Conservation (phyloP, 441 rosid genomes). For the Raphanus hybrid region DNA sequence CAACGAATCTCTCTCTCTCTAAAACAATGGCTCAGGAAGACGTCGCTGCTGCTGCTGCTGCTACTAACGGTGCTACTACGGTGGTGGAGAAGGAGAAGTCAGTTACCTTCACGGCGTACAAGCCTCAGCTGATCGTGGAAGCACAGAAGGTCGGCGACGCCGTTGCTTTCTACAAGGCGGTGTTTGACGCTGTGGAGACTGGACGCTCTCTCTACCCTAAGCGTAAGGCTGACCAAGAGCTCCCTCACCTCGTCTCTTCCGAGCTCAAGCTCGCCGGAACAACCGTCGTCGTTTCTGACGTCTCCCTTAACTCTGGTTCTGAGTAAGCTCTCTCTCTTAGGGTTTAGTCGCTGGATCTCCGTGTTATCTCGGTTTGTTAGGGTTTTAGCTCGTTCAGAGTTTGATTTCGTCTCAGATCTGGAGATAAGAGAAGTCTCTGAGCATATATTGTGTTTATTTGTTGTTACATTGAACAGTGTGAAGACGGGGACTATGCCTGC, state of each 20-base stretch:
- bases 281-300: constrained; percentile 61
- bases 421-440: no score
- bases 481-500: constrained; percentile 12
- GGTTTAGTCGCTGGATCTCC: no score
- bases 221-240: constrained; percentile 93
- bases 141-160: constrained; percentile 85
- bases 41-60: constrained; percentile 2
- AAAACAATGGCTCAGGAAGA: constrained; percentile 57
- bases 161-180: constrained; percentile 76
- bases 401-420: no score
- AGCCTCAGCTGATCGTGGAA: constrained; percentile 72
- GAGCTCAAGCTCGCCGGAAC: constrained; percentile 69
- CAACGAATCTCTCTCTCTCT: constrained; percentile 17
- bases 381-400: no score
- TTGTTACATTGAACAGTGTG: constrained; percentile 29
- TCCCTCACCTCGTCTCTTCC: constrained; percentile 75
- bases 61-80: constrained; percentile 10
- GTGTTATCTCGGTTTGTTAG: no score
- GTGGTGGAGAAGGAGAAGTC: constrained; percentile 49
- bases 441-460: no score
- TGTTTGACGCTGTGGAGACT: constrained; percentile 74
- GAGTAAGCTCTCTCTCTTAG: constrained; percentile 43
- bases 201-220: constrained; percentile 70
- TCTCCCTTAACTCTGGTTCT: constrained; percentile 42
- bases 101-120: constrained; percentile 57